Conservation (phyloP, 768 basidiomycete genomes). For the Tylopilus sp. region DNA sequence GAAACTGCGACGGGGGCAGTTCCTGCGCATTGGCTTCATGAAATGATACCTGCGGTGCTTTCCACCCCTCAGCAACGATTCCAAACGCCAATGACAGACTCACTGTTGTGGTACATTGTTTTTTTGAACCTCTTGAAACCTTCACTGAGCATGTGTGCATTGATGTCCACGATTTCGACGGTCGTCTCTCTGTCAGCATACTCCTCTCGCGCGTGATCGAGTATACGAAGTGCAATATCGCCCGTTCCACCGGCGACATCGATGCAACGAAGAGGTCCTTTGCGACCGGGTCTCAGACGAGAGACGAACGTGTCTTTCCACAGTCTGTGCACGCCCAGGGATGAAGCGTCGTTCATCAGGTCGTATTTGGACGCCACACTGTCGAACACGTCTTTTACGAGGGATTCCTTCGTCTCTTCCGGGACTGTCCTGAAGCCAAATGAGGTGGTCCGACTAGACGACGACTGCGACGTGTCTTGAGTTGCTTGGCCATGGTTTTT, state of each 20-base stretch:
- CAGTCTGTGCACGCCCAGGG: slow-evolving; percentile 89
- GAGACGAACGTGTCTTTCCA: slow-evolving; percentile 95
- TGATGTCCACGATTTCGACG: slow-evolving; percentile 92
- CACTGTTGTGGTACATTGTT: slow-evolving; percentile 98
- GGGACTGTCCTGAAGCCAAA: slow-evolving; percentile 93
- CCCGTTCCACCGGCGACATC: slow-evolving; percentile 98
- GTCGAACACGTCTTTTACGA: slow-evolving; percentile 92
- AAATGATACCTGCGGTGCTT: slow-evolving; percentile 92
- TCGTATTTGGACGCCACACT: slow-evolving; percentile 96
- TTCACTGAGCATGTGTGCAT: slow-evolving; percentile 91
- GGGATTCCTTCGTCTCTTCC: slow-evolving; percentile 79
- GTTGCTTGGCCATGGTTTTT: slow-evolving; percentile 21
- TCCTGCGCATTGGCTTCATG: slow-evolving; percentile 91
- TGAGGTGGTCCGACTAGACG: slow-evolving; percentile 58
- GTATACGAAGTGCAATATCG: slow-evolving; percentile 91
- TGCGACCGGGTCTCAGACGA: slow-evolving; percentile 69
- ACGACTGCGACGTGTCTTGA: slow-evolving; percentile 9
- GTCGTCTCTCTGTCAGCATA: slow-evolving; percentile 87
- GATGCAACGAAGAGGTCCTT: slow-evolving; percentile 74
- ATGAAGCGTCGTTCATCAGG: slow-evolving; percentile 99
- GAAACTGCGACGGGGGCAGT: slow-evolving; percentile 62
- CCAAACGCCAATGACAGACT: slow-evolving; percentile 20
- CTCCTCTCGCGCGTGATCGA: slow-evolving; percentile 86
- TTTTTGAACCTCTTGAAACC: slow-evolving; percentile 88
- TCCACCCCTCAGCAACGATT: slow-evolving; percentile 1